phyloP scores from a whole-genome alignment of 2,329 filamentous ascomycete species.

The Rutstroemia sp. region DNA sequence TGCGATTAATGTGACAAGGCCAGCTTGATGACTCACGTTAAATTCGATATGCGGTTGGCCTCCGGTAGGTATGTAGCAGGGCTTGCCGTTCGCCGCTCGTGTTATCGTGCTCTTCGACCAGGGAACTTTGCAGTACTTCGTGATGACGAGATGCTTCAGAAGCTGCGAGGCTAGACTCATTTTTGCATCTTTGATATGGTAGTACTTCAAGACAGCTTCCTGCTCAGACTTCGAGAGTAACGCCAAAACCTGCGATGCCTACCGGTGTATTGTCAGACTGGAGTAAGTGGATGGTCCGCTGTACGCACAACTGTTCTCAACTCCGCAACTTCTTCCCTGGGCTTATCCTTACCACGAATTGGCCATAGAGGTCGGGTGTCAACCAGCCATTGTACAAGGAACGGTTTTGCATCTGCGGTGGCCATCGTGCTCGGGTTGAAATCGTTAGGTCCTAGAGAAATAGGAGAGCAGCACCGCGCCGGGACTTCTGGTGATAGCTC shows the following conservation, averaged over 20 bases:
- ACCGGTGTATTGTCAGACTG: constrained; percentile 1
- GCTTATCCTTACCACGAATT: constrained; percentile 31
- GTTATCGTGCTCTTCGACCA: constrained; percentile 54
- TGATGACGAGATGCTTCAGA: constrained; percentile 64
- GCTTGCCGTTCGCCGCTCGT: constrained; percentile 42
- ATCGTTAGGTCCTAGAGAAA: too few species aligned
- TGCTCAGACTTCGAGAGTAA: constrained; percentile 50
- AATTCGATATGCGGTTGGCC: constrained; percentile 42
- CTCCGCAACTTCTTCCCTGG: constrained; percentile 31
- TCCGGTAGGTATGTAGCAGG: constrained; percentile 31
- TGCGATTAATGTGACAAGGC: constrained; percentile 62
- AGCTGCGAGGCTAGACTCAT: constrained; percentile 67
- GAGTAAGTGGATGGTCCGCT: not conserved
- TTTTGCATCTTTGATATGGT: constrained; percentile 64
- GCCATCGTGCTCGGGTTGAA: not conserved
- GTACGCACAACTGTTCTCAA: constrained; percentile 23
- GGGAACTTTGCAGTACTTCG: constrained; percentile 47
- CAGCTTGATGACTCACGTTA: constrained; percentile 74
- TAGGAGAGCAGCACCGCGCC: too few species aligned
- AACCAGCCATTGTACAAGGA: constrained; percentile 53
- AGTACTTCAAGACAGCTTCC: constrained; percentile 50
- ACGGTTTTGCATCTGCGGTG: constrained; percentile 7
- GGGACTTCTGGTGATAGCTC: too few species aligned
- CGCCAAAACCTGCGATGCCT: constrained; percentile 48
- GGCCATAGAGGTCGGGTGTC: constrained; percentile 55